phyloP scores from a whole-genome alignment of 2,329 filamentous ascomycete species.

The Macroventuria anomochaeta region DNA sequence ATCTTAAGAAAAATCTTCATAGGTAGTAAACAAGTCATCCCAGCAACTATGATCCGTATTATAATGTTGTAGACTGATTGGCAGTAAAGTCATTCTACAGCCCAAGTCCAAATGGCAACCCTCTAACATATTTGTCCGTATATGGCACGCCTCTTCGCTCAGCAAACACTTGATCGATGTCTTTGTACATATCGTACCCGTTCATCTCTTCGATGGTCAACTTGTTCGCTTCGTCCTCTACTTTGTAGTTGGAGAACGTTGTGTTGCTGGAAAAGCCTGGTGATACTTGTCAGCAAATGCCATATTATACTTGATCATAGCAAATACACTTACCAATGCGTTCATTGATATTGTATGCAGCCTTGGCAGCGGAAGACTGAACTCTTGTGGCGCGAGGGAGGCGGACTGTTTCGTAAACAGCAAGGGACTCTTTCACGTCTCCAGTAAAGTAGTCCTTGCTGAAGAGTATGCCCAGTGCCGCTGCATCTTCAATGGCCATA shows the following conservation, averaged over 20 bases:
- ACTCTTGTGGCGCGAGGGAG: constrained; percentile 49
- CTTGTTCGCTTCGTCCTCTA: constrained; percentile 65
- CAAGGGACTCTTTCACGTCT: constrained; percentile 39
- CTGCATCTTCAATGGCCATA: constrained; percentile 72
- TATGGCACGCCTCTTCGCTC: neutral
- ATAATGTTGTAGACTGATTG: neutral
- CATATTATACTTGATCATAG: too few species aligned
- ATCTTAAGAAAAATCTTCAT: neutral
- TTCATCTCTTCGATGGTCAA: constrained; percentile 75
- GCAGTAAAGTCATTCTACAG: neutral
- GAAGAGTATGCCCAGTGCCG: constrained; percentile 67
- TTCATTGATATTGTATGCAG: constrained; percentile 49
- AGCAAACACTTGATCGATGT: constrained; percentile 21
- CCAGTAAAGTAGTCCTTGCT: constrained; percentile 52
- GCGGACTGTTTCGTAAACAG: constrained; percentile 45
- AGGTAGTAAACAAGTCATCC: neutral
- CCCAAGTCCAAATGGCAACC: constrained; percentile 1
- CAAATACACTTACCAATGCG: constrained; percentile 12
- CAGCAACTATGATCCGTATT: neutral
- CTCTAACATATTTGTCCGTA: neutral
- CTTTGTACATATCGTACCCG: constrained; percentile 42
- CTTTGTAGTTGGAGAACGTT: constrained; percentile 62
- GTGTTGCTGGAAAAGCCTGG: constrained; percentile 65
- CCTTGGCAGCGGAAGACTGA: constrained; percentile 45
- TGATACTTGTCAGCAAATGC: neutral